Evolutionary conservation across 306 rosid genomes (phyloP), one percentile per base, ranked within the genome.

Genomic region (Canavalia gladiata): DNA sequence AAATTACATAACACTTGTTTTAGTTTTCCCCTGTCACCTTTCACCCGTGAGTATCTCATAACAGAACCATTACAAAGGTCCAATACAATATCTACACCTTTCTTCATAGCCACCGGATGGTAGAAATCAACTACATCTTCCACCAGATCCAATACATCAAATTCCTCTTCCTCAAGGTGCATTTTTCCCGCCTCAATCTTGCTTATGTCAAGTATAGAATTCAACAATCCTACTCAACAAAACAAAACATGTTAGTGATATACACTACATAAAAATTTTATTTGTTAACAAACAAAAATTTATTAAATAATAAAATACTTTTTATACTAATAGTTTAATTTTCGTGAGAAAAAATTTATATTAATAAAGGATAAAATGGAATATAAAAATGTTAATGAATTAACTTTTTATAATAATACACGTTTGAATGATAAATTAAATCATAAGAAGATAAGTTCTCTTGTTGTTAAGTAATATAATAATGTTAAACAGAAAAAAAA

Each of bases 181-280:
- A 93, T 89, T 80, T 92, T 91, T 2, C 97, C 97, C 0, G 93
- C 94, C 86, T 95, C 97, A 28, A 91, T 91, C 75, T 93, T 91
- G 86, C 97, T 95, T 65, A 89, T 89, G 71, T 95, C 97, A 2
- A 95, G 94, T 83, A 90, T 84, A 37, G 99, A 89, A 80, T 91
- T 95, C 83, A 95, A 68, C 43, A 93, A 68, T 54, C 91, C 99
- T 90, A 79, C 56, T 37, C 25, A 3, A 50, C 4, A 78, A 81
- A 69, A 11, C 7, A 71, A 50, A 47, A 58, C 4, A 41, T 46
- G 72, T 68, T 30, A 68, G 51, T 37, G 65, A 37, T 41, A 13
- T 18, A 18, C 25, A 18, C 25, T 18, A 18, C 25, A 18, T 18
- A 18, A 18, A 18, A 18, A 18, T 18, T 18, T 18, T 18, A 18